Evolutionary conservation across 306 rosid genomes (phyloP), one percentile per base, ranked within the genome.

Genomic region (Notholithocarpus densiflorus): DNA sequence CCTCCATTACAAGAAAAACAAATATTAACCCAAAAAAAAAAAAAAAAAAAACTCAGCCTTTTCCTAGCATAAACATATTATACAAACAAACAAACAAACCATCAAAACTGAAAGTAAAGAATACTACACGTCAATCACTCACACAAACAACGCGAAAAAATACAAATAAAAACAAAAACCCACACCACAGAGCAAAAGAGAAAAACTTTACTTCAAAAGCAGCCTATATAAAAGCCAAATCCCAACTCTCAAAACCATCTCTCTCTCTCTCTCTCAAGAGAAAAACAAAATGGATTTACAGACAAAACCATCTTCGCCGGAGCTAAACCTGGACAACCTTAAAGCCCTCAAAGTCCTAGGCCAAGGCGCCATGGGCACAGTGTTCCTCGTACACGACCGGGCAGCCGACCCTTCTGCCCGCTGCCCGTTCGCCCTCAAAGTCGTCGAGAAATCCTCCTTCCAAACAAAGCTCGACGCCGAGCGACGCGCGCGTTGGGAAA

Each of bases 351-450:
- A 90, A 71, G 82, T 96, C 48, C 89, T 96, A 1, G 99, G 99
- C 1, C 88, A 89, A 45, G 99, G 99, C 7, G 99, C 96, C 75
- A 91, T 93, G 99, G 99, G 99, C 11, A 96, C 98, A 4, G 99
- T 96, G 55, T 90, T 93, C 82, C 88, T 96, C 9, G 92, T 93
- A 70, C 89, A 89, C 69, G 80, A 91, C 79, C 77, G 32, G 29
- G 6, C 40, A 0, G 2, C 74, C 2, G 90, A 85, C 21, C 84
- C 86, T 1, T 24, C 80, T 1, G 84, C 87, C 56, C 3, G 60
- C 40, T 23, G 17, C 55, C 85, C 89, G 0, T 89, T 90, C 68
- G 99, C 99, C 0, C 89, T 96, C 65, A 93, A 96, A 64, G 92
- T 96, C 12, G 91, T 96, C 10, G 92, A 93, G 78, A 91, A 92